Evolutionary conservation across 371 early-diverging fungal genomes (phyloP).

Genomic region (Mucor velutinosus): DNA sequence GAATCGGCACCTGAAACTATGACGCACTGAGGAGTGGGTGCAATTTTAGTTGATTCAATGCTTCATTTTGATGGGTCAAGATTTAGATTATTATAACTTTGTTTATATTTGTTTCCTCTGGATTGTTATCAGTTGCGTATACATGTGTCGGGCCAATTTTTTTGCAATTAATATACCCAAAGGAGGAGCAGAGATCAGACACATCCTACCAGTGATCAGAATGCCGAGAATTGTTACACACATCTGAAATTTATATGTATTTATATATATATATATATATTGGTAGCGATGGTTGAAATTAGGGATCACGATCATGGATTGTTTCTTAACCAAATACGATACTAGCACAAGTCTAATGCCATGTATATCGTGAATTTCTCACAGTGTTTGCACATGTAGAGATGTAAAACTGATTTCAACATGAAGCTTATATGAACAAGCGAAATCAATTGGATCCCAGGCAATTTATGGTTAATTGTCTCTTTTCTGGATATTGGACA

Average conservation of each 20-base stretch:
- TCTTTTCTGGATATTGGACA: not conserved
- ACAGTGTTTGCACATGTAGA: not conserved
- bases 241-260: not conserved
- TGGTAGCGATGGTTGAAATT: not conserved
- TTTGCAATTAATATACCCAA: not conserved
- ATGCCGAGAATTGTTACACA: not conserved
- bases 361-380: not conserved
- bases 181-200: not conserved
- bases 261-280: not conserved
- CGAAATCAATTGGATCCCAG: not conserved
- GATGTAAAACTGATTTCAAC: not conserved
- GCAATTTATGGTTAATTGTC: not conserved
- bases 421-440: not conserved
- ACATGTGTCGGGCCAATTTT: not conserved
- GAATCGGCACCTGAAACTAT: constrained; percentile 1
- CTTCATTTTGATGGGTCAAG: not conserved
- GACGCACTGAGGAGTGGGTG: constrained; percentile 1
- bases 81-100: not conserved
- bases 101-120: not conserved
- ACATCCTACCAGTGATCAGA: not conserved
- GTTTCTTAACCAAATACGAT: not conserved
- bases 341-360: not conserved
- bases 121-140: not conserved
- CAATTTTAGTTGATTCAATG: not conserved
- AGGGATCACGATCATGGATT: not conserved